Evolutionary conservation across 108 stramenopile species (phyloP), one percentile per base, ranked within the genome.

Genomic region (Stephanodiscus triporus): DNA sequence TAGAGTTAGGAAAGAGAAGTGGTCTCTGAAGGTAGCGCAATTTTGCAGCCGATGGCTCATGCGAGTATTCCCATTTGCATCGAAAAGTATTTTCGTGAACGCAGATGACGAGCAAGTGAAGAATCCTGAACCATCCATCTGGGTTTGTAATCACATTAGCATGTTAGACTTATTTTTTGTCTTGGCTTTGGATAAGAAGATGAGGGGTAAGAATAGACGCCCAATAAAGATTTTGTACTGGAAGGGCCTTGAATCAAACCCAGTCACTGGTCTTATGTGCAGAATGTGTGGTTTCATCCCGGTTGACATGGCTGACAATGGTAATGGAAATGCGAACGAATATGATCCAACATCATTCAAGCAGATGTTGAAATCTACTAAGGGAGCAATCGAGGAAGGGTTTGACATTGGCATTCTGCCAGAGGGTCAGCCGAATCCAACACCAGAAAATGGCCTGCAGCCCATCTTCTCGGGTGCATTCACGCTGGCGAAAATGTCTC

Each of bases 101-200:
- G 74, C 49, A 45, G 70, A 76, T 60, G 75, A 84, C 36, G 69
- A 70, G 51, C 56, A 72, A 37, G 67, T 60, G 53, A 63, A 42
- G 20, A 75, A 75, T 68, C 85, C 88, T 8, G 77, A 86, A 67
- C 91, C 92, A 29, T 68, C 69, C 23, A 83, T 95, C 29, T 95
- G 95, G 95, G 95, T 92, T 5, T 92, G 91, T 68, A 95, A 93
- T 66, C 95, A 95, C 64, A 84, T 84, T 10, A 84, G 84, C 61
- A 70, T 90, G 67, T 75, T 95, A 60, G 95, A 95, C 76, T 69
- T 95, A 64, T 95, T 95, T 66, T 64, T 95, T 23, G 67, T 95
- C 17, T 66, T 95, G 27, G 91, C 91, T 0, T 45, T 75, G 13
- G 88, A 91, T 73, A 59, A 77, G 54, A 51, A 80, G 51, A 51